Conservation (phyloP, 495 filamentous ascomycete species). For the Penicillium paradoxum region DNA sequence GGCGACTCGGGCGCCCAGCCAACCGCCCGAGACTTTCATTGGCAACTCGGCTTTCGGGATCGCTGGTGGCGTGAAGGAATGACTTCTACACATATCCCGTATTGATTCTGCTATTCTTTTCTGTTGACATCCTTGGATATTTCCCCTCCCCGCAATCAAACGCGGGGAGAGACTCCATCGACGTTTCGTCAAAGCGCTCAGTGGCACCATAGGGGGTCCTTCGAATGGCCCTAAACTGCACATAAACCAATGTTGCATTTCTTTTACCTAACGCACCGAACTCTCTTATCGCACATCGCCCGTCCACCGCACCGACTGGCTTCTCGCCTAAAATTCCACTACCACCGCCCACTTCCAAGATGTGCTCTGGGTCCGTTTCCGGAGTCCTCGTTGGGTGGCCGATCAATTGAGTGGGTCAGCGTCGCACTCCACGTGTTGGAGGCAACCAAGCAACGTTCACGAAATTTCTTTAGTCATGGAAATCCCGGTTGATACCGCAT, state of each 20-base stretch:
- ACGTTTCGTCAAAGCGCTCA: background rate
- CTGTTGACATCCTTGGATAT: no score
- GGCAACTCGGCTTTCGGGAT: slow-evolving; percentile 1
- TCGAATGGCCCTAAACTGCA: background rate
- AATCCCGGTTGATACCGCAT: slow-evolving; percentile 15
- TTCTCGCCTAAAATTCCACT: slow-evolving; percentile 2
- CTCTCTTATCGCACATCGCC: slow-evolving; percentile 28
- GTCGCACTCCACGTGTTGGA: slow-evolving; percentile 31
- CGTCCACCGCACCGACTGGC: no score
- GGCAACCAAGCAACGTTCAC: slow-evolving; percentile 4
- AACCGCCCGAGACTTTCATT: background rate
- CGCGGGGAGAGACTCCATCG: slow-evolving; percentile 6
- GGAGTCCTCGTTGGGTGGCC: slow-evolving; percentile 17
- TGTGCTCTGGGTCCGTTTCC: slow-evolving; percentile 8
- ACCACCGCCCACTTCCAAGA: background rate
- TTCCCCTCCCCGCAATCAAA: slow-evolving; percentile 3
- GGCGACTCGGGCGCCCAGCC: background rate
- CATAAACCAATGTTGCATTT: slow-evolving; percentile 15
- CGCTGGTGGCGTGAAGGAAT: slow-evolving; percentile 1
- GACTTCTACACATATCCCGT: background rate
- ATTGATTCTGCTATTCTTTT: no score
- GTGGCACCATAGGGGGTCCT: background rate
- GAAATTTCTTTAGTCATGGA: slow-evolving; percentile 11
- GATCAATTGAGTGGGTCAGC: slow-evolving; percentile 21
- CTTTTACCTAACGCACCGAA: slow-evolving; percentile 25